phyloP scores from a whole-genome alignment of 352 stramenopile genomes.

The Globisporangium cylindrosporum region DNA sequence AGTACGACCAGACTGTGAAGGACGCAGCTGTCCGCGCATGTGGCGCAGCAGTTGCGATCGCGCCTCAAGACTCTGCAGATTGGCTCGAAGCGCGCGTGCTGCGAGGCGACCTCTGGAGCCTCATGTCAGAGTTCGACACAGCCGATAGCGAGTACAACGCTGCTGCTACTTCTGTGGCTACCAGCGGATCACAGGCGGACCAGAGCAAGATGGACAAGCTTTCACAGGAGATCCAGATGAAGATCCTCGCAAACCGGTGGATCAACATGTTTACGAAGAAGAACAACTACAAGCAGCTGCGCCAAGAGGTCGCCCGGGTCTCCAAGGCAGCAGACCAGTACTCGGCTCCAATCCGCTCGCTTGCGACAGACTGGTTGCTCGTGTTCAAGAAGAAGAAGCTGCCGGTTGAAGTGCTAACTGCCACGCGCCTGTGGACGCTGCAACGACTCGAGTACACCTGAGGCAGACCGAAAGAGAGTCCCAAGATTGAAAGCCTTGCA shows the following conservation, averaged over 20 bases:
- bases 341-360: neutral
- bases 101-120: conserved; percentile 50
- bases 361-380: conserved; percentile 37
- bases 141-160: conserved; percentile 47
- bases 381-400: conserved; percentile 42
- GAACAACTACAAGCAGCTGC: conserved; percentile 35
- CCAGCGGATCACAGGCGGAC: neutral
- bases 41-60: conserved; percentile 41
- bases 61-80: conserved; percentile 22
- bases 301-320: conserved; percentile 28
- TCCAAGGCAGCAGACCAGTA: conserved; percentile 2
- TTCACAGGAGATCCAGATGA: conserved; percentile 30
- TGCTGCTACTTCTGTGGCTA: neutral
- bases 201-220: conserved; percentile 12
- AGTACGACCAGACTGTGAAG: conserved; percentile 34
- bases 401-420: conserved; percentile 46
- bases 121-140: conserved; percentile 35
- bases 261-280: conserved; percentile 46
- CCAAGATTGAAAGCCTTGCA: neutral
- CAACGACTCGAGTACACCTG: conserved; percentile 35
- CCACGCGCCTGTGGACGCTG: conserved; percentile 35
- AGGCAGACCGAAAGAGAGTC: neutral
- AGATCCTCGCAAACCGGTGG: conserved; percentile 50
- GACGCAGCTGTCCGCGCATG: conserved; percentile 39
- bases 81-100: conserved; percentile 41